Percentiles rank a stretch among this genome's conserved stretches.
phyloP scores from a whole-genome alignment of 305 asterid species.

The Solanum hybrid region DNA sequence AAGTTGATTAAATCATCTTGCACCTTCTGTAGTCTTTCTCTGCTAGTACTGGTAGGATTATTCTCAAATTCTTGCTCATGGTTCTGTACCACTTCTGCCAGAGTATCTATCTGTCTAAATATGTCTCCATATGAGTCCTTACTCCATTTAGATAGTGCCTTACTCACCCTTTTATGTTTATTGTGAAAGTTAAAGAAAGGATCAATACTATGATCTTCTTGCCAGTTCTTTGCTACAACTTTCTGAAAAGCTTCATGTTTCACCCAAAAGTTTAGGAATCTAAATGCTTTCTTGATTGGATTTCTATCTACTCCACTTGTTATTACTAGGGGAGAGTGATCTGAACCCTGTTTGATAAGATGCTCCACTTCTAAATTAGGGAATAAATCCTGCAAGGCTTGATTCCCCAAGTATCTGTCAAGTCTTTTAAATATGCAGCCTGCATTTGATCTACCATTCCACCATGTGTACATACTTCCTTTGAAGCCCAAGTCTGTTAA shows the following conservation, averaged over 20 bases:
- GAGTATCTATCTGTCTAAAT: background rate
- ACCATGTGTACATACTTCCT: too few relatives aligned
- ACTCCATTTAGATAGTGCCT: too few relatives aligned
- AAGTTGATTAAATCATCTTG: background rate
- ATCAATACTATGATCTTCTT: background rate
- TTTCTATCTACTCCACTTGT: background rate
- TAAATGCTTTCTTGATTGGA: background rate
- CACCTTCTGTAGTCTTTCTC: background rate
- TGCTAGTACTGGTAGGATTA: background rate
- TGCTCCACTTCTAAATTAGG: background rate
- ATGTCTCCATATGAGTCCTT: background rate
- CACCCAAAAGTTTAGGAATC: background rate
- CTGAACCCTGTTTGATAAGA: background rate
- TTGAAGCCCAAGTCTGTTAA: too few relatives aligned
- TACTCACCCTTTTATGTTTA: too few relatives aligned
- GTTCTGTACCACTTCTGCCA: background rate
- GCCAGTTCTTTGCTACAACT: background rate
- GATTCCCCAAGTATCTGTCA: background rate
- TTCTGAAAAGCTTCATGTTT: background rate
- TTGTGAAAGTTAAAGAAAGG: background rate
- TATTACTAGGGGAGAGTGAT: background rate
- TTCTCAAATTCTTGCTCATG: background rate
- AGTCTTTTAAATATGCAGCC: background rate
- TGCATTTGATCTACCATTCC: background rate
- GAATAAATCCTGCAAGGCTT: background rate